A percentile compares a stretch with the other conserved stretches of the same genome.
These are phyloP conservation scores for Pseudomicrostroma phylloplanum DNA, from an alignment of 1,284 basidiomycete genomes.

Conservation along the genomic window DNA sequence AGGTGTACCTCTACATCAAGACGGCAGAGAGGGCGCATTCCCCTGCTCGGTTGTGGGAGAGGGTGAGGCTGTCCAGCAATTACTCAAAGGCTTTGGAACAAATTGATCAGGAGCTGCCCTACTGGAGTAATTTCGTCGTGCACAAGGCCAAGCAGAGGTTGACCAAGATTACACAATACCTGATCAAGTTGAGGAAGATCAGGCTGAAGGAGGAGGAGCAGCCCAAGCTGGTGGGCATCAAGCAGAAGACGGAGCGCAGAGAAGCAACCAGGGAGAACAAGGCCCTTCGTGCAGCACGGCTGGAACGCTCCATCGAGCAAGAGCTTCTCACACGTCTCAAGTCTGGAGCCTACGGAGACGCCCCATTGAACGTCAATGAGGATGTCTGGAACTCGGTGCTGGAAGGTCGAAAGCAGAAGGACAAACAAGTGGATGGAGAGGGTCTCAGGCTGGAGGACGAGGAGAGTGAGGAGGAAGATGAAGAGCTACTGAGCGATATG, in stretches of 20 bases:
- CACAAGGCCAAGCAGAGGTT: constrained; percentile 99
- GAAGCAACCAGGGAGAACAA: constrained; percentile 90
- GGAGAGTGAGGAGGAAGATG: constrained; percentile 42
- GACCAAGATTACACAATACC: constrained; percentile 97
- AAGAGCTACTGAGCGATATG: constrained; percentile 37
- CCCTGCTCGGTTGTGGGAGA: constrained; percentile 95
- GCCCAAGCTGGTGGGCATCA: constrained; percentile 89
- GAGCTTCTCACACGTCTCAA: constrained; percentile 92
- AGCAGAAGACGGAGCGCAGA: constrained; percentile 94
- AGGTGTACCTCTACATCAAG: constrained; percentile 93
- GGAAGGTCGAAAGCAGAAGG: constrained; percentile 24
- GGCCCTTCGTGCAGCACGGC: constrained; percentile 72
- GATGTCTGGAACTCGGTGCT: constrained; percentile 74
- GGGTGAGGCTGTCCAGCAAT: constrained; percentile 84
- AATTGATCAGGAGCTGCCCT: constrained; percentile 77
- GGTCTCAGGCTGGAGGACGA: constrained; percentile 41
- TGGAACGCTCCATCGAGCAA: constrained; percentile 91
- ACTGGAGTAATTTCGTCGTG: constrained; percentile 95
- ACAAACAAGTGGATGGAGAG: constrained; percentile 5
- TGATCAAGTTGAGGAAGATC: constrained; percentile 93
- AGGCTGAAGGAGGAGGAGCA: constrained; percentile 69
- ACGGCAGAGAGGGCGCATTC: constrained; percentile 95
- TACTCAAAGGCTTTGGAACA: constrained; percentile 83
- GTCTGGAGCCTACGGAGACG: constrained; percentile 93
- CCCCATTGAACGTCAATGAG: constrained; percentile 96